phyloP scores from a whole-genome alignment of 768 basidiomycete genomes.

The Collybia nuda region DNA sequence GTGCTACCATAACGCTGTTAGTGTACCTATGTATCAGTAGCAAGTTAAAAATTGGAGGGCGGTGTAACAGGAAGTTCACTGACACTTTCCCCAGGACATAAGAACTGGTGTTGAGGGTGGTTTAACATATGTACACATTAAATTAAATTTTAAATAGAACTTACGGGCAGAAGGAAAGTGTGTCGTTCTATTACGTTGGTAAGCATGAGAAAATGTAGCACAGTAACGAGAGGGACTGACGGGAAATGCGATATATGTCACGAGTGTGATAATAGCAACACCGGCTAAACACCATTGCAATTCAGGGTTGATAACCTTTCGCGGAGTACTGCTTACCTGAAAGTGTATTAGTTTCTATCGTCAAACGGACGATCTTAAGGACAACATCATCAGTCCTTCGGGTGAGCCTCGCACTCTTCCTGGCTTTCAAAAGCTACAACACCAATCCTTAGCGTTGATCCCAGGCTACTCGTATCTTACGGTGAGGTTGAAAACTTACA shows the following conservation, averaged over 20 bases:
- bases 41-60: no score
- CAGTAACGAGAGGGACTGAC: background rate
- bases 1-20: no score
- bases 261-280: constrained; percentile 9
- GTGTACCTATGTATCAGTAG: no score
- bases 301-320: background rate
- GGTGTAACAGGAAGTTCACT: no score
- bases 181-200: no score
- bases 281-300: constrained; percentile 5
- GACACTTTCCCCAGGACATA: no score
- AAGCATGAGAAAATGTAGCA: background rate
- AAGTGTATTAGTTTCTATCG: constrained; percentile 14
- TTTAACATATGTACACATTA: no score
- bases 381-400: constrained; percentile 4
- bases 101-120: no score
- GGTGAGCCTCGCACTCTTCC: background rate
- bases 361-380: constrained; percentile 10
- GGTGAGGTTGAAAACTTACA: constrained; percentile 5
- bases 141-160: no score
- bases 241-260: background rate
- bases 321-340: constrained; percentile 8
- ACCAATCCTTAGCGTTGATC: no score
- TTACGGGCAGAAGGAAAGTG: no score
- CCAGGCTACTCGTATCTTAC: no score
- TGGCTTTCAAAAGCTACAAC: constrained; percentile 3